These are phyloP conservation scores for Chenopodium berlandieri DNA, from an alignment of 148 eudicot species.

Conservation along the genomic window DNA sequence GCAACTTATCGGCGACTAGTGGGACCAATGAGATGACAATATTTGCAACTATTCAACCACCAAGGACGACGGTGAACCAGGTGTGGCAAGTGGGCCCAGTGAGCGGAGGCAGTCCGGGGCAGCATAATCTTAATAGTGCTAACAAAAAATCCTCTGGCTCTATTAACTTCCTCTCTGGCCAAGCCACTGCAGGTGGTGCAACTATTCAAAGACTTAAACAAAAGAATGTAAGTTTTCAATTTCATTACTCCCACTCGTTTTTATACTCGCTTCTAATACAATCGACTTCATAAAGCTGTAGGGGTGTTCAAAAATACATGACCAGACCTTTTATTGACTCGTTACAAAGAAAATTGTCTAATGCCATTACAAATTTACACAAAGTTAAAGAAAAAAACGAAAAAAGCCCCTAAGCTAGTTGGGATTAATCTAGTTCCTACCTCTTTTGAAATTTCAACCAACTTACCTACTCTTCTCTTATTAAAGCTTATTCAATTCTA, in stretches of 20 bases:
- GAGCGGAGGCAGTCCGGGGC: conserved; percentile 16
- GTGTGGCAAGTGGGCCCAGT: conserved; percentile 83
- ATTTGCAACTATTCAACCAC: conserved; percentile 61
- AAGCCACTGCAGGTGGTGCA: conserved; percentile 17
- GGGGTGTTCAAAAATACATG: too few relatives aligned
- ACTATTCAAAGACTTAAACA: conserved; percentile 13
- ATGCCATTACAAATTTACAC: background rate
- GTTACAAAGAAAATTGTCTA: too few relatives aligned
- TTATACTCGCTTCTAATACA: too few relatives aligned
- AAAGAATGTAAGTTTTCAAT: conserved; percentile 35
- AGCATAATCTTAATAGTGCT: conserved; percentile 22
- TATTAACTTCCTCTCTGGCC: conserved; percentile 52
- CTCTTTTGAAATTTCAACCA: conserved; percentile 1
- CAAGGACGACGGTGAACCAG: conserved; percentile 55
- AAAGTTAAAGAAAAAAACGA: background rate
- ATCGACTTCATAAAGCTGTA: too few relatives aligned
- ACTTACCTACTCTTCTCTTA: background rate
- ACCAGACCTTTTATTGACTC: too few relatives aligned
- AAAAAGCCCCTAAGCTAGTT: background rate
- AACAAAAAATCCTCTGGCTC: conserved; percentile 38
- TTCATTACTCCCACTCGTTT: background rate
- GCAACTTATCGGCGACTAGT: conserved; percentile 36
- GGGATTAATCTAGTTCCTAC: background rate
- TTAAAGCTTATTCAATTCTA: background rate
- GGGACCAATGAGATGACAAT: conserved; percentile 43